Evolutionary conservation across 345 rosid genomes (phyloP).

Genomic region (Eucalyptus cloeziana): DNA sequence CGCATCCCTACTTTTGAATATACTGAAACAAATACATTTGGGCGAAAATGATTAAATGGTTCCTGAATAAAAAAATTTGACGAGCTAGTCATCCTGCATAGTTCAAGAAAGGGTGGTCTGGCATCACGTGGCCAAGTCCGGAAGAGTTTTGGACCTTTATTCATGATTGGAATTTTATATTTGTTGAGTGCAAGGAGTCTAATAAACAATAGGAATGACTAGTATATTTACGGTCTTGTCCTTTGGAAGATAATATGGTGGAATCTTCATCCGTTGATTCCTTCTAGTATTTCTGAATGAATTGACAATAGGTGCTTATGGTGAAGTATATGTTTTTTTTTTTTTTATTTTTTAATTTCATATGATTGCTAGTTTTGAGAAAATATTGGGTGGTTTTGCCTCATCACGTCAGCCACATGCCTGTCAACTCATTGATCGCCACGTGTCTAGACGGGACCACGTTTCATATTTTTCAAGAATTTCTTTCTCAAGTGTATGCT

Average conservation of each 20-base stretch:
- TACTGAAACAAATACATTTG: background rate
- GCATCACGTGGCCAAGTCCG: background rate
- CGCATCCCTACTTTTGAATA: background rate
- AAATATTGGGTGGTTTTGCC: background rate
- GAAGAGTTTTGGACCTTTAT: background rate
- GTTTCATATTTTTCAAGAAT: background rate
- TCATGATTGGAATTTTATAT: background rate
- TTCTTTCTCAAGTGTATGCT: background rate
- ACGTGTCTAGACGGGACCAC: accelerated
- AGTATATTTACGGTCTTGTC: background rate
- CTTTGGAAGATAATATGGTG: background rate
- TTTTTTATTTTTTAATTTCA: background rate
- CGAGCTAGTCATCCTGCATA: background rate
- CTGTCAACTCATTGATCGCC: background rate
- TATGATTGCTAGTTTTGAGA: background rate
- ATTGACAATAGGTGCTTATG: background rate
- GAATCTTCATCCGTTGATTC: background rate
- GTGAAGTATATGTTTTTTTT: background rate
- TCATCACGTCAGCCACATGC: background rate
- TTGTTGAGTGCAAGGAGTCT: background rate
- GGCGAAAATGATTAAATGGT: background rate
- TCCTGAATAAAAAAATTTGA: background rate
- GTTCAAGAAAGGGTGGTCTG: background rate
- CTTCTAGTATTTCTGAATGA: background rate
- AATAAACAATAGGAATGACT: background rate